Base-by-base conservation (phyloP, 495 filamentous ascomycete species). In the Penicillium flavigenum region DNA sequence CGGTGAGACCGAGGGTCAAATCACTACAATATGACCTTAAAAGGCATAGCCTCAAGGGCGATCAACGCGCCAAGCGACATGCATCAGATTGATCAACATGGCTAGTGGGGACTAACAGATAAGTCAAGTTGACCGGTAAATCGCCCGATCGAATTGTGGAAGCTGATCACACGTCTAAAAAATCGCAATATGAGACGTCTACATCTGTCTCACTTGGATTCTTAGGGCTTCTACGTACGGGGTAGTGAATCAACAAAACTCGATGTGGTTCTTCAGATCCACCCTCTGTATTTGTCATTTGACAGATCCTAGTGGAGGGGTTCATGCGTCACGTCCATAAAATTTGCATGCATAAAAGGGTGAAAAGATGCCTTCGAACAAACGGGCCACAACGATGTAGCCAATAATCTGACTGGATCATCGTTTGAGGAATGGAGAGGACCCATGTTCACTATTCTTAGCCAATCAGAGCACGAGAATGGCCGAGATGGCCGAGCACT, bases 51-150 rank as follows among this genome's bases (percentile, higher is more conserved):
- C 24, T 49, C n/a, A 38, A 39, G 16, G 36, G 27, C 48, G 56
- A 58, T 66, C 57, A 55, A 24, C 61, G 20, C 29, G 63, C 61
- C 58, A 64, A 66, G 66, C 38, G 48, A 45, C 27, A 69, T 66
- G 54, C 61, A 69, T 69, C 61, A 64, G 51, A 69, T 64, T 62
- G 63, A 66, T 68, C 66, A 54, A 55, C 61, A 46, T 27, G 17
- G 20, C 36, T 16, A 51, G 56, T 65, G 62, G 55, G 45, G 53
- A 3, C 22, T 38, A n/a, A 36, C 14, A 51, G 54, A 52, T 38
- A 46, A 42, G 47, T 45, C 47, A 29, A 57, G 44, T 54, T 56
- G 62, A 65, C 54, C 59, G 61, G 39, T 60, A 61, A 66, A 63
- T 55, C 39, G 60, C 62, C 65, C 65, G 65, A 63, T 42, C 14